These are phyloP conservation scores for Chenopodium formosanum DNA, from an alignment of 148 eudicot species.

Conservation along the genomic window DNA sequence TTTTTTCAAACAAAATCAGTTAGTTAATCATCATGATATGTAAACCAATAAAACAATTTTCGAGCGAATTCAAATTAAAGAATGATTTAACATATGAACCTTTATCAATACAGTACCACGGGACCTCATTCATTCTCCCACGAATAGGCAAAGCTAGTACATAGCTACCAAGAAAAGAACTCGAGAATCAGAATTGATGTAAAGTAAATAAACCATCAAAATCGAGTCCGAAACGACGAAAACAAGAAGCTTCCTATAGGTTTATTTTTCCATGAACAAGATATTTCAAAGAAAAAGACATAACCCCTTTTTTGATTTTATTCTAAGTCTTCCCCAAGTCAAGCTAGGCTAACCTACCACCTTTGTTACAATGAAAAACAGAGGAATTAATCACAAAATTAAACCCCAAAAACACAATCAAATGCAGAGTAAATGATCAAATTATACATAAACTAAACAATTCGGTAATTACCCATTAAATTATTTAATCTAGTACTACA, in stretches of 20 bases:
- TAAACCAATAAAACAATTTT: too few species aligned
- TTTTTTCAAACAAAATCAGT: not conserved
- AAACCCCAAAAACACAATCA: conserved; percentile 3
- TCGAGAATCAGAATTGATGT: not conserved
- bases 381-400: not conserved
- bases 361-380: conserved; percentile 6
- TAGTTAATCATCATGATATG: not conserved
- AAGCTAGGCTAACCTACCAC: conserved; percentile 28
- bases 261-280: too few species aligned
- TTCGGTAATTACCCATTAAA: not conserved
- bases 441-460: not conserved
- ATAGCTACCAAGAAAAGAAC: not conserved
- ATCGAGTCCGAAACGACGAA: not conserved
- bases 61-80: not conserved
- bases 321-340: conserved; percentile 27
- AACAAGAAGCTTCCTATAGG: not conserved
- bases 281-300: conserved; percentile 22
- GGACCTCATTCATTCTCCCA: not conserved
- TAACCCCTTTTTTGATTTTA: not conserved
- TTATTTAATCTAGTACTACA: not conserved
- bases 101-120: not conserved
- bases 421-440: conserved; percentile 1
- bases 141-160: not conserved
- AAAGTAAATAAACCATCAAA: not conserved
- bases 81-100: not conserved